phyloP scores from a whole-genome alignment of 768 basidiomycete genomes.

The Phylloporus scabripes region DNA sequence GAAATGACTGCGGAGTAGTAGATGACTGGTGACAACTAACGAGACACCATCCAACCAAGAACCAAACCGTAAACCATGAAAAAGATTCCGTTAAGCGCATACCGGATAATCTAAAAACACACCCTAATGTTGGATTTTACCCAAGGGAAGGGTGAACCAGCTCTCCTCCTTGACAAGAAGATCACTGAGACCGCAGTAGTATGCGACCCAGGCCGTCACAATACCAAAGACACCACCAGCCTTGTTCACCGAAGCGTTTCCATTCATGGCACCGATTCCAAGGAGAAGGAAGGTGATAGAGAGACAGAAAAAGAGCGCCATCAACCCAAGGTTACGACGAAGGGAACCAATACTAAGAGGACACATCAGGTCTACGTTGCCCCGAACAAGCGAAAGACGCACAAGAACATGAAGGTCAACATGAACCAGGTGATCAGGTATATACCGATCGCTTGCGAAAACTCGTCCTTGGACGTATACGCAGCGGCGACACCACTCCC shows the following conservation, averaged over 20 bases:
- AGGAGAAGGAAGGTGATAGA: slow-evolving; percentile 48
- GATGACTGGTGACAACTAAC: not conserved
- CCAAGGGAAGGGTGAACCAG: slow-evolving; percentile 40
- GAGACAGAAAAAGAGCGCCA: slow-evolving; percentile 49
- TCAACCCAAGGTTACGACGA: slow-evolving; percentile 45
- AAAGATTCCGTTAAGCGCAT: not conserved
- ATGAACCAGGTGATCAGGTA: slow-evolving; percentile 72
- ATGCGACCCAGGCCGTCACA: slow-evolving; percentile 42
- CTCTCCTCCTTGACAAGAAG: slow-evolving; percentile 35
- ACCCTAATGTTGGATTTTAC: slow-evolving; percentile 16
- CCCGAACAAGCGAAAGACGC: slow-evolving; percentile 13
- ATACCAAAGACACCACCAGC: slow-evolving; percentile 45
- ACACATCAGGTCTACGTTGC: not conserved
- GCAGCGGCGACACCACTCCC: slow-evolving; percentile 55
- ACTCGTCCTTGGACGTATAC: slow-evolving; percentile 38
- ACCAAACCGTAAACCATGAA: slow-evolving; percentile 5
- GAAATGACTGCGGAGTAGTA: slow-evolving; percentile 9
- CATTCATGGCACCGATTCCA: slow-evolving; percentile 35
- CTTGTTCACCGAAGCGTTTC: slow-evolving; percentile 20
- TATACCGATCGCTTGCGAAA: slow-evolving; percentile 62
- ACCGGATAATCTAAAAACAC: not conserved
- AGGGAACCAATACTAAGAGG: slow-evolving; percentile 42
- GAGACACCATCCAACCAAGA: not conserved
- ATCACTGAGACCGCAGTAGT: slow-evolving; percentile 41
- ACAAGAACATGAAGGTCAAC: slow-evolving; percentile 67